Evolutionary conservation across 2,329 filamentous ascomycete genomes (phyloP).

Genomic region (Aspergillus sp.): DNA sequence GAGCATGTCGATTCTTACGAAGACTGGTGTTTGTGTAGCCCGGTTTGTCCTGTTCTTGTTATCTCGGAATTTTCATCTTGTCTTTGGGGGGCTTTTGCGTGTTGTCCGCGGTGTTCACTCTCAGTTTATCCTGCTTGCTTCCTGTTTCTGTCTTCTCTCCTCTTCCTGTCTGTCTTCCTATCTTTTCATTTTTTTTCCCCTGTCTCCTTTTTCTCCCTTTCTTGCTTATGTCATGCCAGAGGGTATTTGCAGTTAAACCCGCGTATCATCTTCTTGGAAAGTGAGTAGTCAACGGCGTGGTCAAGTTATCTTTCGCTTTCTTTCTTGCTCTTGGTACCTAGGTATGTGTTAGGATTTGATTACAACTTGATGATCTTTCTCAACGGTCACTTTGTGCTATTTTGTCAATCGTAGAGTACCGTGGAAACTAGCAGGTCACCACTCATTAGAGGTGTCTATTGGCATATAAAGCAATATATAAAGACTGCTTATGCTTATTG

Average conservation of each 20-base stretch:
- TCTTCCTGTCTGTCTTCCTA: slow-evolving; percentile 25
- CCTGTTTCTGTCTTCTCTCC: slow-evolving; percentile 12
- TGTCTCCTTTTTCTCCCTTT: not conserved
- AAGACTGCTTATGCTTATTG: too few relatives aligned
- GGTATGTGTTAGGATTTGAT: slow-evolving; percentile 16
- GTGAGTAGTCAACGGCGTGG: slow-evolving; percentile 22
- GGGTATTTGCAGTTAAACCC: slow-evolving; percentile 5
- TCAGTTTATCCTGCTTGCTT: slow-evolving; percentile 18
- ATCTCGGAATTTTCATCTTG: slow-evolving; percentile 35
- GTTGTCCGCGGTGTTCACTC: slow-evolving; percentile 26
- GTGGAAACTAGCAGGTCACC: not conserved
- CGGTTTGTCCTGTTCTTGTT: slow-evolving; percentile 34
- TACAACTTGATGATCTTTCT: slow-evolving; percentile 9
- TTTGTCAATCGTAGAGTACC: not conserved
- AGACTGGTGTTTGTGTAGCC: slow-evolving; percentile 40
- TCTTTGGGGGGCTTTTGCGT: slow-evolving; percentile 29
- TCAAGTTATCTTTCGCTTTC: slow-evolving; percentile 24
- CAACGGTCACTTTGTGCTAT: not conserved
- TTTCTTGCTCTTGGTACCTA: slow-evolving; percentile 17
- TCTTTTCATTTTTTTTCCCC: not conserved
- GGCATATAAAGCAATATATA: too few relatives aligned
- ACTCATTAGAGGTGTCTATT: too few relatives aligned
- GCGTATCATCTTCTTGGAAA: slow-evolving; percentile 31
- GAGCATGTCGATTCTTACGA: slow-evolving; percentile 38
- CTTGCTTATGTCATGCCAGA: not conserved